Evolutionary conservation across 2,329 filamentous ascomycete species (phyloP).

Genomic region (Akanthomyces muscarius): DNA sequence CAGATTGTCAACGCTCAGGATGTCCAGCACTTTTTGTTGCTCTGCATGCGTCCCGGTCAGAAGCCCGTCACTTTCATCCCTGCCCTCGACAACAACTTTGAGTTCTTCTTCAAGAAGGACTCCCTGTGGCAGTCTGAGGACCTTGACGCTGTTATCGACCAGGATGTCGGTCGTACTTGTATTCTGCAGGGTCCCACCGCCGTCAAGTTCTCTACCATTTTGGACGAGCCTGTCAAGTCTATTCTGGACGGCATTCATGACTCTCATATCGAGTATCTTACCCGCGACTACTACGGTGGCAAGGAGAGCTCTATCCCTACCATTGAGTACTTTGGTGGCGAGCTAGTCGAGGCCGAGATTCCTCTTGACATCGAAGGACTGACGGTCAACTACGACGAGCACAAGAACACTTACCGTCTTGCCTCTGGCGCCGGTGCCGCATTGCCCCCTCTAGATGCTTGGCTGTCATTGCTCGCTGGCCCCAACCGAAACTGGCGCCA

Average conservation of each 20-base stretch:
- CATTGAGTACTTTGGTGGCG: slow-evolving; percentile 93
- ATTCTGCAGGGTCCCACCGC: slow-evolving; percentile 94
- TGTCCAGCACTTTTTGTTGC: slow-evolving; percentile 90
- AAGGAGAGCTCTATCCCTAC: slow-evolving; percentile 72
- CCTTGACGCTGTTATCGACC: slow-evolving; percentile 87
- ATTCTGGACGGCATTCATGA: slow-evolving; percentile 90
- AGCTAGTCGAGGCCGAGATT: slow-evolving; percentile 67
- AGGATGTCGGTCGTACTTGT: slow-evolving; percentile 93
- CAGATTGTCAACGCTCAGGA: slow-evolving; percentile 98
- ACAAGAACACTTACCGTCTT: slow-evolving; percentile 81
- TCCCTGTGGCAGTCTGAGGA: slow-evolving; percentile 99
- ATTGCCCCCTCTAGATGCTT: slow-evolving; percentile 75
- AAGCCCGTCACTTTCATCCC: slow-evolving; percentile 98
- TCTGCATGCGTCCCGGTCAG: slow-evolving; percentile 87
- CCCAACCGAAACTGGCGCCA: slow-evolving; percentile 87
- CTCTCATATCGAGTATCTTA: slow-evolving; percentile 76
- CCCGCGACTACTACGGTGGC: slow-evolving; percentile 73
- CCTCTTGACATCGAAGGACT: slow-evolving; percentile 81
- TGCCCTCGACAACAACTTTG: slow-evolving; percentile 92
- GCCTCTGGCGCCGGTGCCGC: slow-evolving; percentile 68
- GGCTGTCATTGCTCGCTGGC: slow-evolving; percentile 85
- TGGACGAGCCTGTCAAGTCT: slow-evolving; percentile 92
- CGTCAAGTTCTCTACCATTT: slow-evolving; percentile 79
- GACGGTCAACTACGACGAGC: slow-evolving; percentile 69
- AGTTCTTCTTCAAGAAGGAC: slow-evolving; percentile 99